phyloP scores from a whole-genome alignment of 768 basidiomycete species.

The Amanita thiersii region DNA sequence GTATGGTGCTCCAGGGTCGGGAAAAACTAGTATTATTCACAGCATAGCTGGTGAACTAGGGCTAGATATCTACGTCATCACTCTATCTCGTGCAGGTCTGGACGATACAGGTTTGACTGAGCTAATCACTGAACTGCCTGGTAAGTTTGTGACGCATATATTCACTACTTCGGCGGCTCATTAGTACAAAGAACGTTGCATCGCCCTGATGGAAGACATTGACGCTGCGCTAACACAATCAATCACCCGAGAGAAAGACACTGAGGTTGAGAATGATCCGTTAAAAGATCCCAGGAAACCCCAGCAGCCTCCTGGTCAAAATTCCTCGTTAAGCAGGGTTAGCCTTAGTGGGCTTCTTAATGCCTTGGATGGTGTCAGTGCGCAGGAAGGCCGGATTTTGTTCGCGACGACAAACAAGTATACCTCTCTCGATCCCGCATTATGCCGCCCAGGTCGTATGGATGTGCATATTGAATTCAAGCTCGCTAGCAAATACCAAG shows the following conservation, averaged over 20 bases:
- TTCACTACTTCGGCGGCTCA: conserved; percentile 2
- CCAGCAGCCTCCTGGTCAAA: conserved; percentile 11
- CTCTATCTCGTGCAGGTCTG: conserved; percentile 45
- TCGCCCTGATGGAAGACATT: conserved; percentile 80
- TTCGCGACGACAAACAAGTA: conserved; percentile 79
- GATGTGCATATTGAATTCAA: conserved; percentile 74
- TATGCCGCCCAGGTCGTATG: conserved; percentile 74
- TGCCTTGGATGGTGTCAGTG: conserved; percentile 72
- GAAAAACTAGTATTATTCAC: conserved; percentile 65
- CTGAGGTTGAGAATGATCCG: conserved; percentile 12
- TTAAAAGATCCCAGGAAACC: conserved; percentile 10
- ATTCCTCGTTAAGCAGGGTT: conserved; percentile 26
- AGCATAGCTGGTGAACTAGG: conserved; percentile 62
- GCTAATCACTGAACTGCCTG: conserved; percentile 51
- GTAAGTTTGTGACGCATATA: conserved; percentile 14
- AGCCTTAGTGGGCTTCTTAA: conserved; percentile 71
- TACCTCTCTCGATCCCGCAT: conserved; percentile 58
- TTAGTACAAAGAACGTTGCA: conserved; percentile 38
- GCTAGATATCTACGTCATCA: conserved; percentile 59
- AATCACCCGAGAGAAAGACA: conserved; percentile 28
- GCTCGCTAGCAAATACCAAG: conserved; percentile 64
- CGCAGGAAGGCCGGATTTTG: conserved; percentile 75
- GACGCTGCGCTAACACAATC: conserved; percentile 61
- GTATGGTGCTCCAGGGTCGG: conserved; percentile 66
- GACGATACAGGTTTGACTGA: conserved; percentile 47